Base-by-base conservation (phyloP, 495 filamentous ascomycete species). In the Xylaria palmicola region DNA sequence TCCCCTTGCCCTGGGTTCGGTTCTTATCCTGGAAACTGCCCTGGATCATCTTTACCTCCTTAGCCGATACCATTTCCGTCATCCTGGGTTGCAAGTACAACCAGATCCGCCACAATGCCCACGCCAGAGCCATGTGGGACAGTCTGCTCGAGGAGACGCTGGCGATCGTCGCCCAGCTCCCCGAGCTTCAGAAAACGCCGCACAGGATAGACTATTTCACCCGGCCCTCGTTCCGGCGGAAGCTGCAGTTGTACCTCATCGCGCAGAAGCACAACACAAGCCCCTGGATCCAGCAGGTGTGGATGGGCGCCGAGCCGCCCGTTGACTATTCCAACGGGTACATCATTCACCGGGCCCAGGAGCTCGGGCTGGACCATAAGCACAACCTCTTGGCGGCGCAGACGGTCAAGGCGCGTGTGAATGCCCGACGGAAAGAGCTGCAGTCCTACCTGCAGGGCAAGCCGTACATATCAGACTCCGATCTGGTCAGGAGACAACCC, bases 251-350 rank as follows among this genome's bases (percentile, higher is more conserved):
- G 41, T 69, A 62, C 58, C 52, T 80, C 37, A 70, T 77, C 45
- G 75, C 72, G 29, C 88, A 82, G 19, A 67, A 75, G 1, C 64
- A 72, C 7, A 85, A 89, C 59, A 74, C 79, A 39, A 89, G 85
- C 64, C 79, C 72, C 2, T 72, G 69, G 69, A 51, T 72, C 17
- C 27, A 37, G 3, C 9, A 51, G 8, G 40, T 69, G 6, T 60
- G 64, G 12, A 30, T 61, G 3, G 82, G 86, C 1, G 76, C 74
- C 60, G 64, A 75, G 29, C 90, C 89, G 0, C 92, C 96, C 67
- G 79, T 96, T 53, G 86, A 92, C 27, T 93, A 84, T 65, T 75
- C 90, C 62, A 94, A 93, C 72, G 93, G 92, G 12, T 97, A 90
- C 71, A 86, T 97, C 43, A 81, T 94, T 41, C 76, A 75, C 55